phyloP scores from a whole-genome alignment of 108 stramenopile species.

The Skeletonema menzelii region DNA sequence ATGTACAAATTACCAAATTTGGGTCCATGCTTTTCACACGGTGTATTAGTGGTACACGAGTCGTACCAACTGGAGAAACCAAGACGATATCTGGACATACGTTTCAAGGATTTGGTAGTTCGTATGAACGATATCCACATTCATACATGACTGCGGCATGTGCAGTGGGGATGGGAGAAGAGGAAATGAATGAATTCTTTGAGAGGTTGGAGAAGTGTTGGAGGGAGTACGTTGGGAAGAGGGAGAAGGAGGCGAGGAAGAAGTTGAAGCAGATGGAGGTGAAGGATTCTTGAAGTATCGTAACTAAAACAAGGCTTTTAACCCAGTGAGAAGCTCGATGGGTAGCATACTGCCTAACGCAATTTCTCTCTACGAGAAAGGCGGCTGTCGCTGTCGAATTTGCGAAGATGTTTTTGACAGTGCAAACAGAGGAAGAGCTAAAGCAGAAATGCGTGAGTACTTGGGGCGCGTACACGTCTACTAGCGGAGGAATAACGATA shows the following conservation, averaged over 20 bases:
- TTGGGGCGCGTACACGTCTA: too few relatives aligned
- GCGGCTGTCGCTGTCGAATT: too few relatives aligned
- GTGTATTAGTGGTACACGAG: constrained; percentile 93
- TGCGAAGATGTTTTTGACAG: too few relatives aligned
- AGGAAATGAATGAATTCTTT: constrained; percentile 89
- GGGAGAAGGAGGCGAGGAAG: constrained; percentile 48
- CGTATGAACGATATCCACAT: constrained; percentile 63
- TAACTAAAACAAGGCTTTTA: too few relatives aligned
- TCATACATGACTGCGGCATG: constrained; percentile 95
- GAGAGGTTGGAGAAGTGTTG: constrained; percentile 77
- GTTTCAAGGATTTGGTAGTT: constrained; percentile 86
- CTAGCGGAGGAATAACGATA: too few relatives aligned
- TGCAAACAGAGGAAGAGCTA: too few relatives aligned
- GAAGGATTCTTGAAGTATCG: too few relatives aligned
- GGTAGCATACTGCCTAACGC: too few relatives aligned
- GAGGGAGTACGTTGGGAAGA: constrained; percentile 61
- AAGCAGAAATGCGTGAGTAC: too few relatives aligned
- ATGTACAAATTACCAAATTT: constrained; percentile 74
- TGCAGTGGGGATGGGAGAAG: constrained; percentile 80
- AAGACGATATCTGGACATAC: constrained; percentile 69
- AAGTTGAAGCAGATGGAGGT: constrained; percentile 1
- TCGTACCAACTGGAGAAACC: constrained; percentile 59
- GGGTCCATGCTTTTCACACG: constrained; percentile 98
- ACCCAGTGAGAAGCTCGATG: too few relatives aligned
- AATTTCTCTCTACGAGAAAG: too few relatives aligned